A percentile compares a stretch with the other conserved stretches of the same genome.
These are phyloP conservation scores for Exophiala aquamarina DNA, from an alignment of 2,329 filamentous ascomycete species.

Conservation along the genomic window DNA sequence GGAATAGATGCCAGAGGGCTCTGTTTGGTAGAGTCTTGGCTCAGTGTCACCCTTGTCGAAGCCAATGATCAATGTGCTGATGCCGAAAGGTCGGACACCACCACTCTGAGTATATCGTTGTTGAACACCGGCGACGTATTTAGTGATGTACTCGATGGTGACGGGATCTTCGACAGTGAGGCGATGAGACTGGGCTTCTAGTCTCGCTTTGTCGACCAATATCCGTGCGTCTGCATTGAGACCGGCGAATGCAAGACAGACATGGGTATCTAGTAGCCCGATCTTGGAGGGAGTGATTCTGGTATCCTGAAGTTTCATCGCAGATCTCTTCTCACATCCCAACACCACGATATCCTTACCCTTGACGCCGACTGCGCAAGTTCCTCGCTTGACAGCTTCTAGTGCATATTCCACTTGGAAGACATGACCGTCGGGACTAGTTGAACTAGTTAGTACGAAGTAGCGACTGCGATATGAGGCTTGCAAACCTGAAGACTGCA, in stretches of 20 bases:
- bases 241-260: conserved; percentile 94
- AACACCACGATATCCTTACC: conserved; percentile 91
- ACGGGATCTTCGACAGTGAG: conserved; percentile 96
- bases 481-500: conserved; percentile 35
- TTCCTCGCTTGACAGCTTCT: conserved; percentile 98
- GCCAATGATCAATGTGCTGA: conserved; percentile 96
- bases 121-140: conserved; percentile 96
- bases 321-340: conserved; percentile 97
- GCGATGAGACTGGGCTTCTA: conserved; percentile 96
- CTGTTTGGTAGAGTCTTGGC: conserved; percentile 92
- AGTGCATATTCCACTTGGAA: conserved; percentile 99
- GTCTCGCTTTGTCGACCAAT: conserved; percentile 93
- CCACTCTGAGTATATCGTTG: conserved; percentile 99
- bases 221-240: conserved; percentile 98
- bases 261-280: conserved; percentile 90
- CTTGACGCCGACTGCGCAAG: conserved; percentile 97
- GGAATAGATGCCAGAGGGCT: conserved; percentile 99
- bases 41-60: conserved; percentile 91
- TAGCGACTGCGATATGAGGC: conserved; percentile 36
- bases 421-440: conserved; percentile 96
- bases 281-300: conserved; percentile 99
- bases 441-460: no score
- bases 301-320: conserved; percentile 99
- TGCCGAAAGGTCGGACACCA: conserved; percentile 97
- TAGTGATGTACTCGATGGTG: conserved; percentile 98